Conservation (phyloP, 805 yeast genomes). For the Lachancea cidri region DNA sequence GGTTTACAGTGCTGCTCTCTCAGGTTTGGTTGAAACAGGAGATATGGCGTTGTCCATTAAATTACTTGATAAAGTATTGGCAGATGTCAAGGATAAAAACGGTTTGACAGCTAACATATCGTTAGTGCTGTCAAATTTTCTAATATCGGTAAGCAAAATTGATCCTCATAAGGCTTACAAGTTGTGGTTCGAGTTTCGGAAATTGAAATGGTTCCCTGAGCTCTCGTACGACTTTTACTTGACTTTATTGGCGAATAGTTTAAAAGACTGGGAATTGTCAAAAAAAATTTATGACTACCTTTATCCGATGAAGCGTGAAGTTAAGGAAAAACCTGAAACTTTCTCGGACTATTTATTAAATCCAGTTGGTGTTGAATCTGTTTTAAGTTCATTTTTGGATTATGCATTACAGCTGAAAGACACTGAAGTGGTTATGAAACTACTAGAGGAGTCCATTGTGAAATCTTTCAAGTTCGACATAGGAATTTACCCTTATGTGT, state of each 20-base stretch:
- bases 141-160: conserved; percentile 35
- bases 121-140: conserved; percentile 40
- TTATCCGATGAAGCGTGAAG: conserved; percentile 30
- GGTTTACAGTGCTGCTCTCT: conserved; percentile 48
- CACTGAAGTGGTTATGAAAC: conserved; percentile 32
- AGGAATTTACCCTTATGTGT: conserved; percentile 31
- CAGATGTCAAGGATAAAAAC: conserved; percentile 37
- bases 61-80: conserved; percentile 50
- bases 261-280: conserved; percentile 31
- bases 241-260: conserved; percentile 32
- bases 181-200: conserved; percentile 35
- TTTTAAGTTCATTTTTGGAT: conserved; percentile 23
- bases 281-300: conserved; percentile 36
- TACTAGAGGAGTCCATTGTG: conserved; percentile 37
- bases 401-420: conserved; percentile 29
- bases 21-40: conserved; percentile 47
- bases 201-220: conserved; percentile 38
- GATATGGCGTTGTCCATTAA: conserved; percentile 48
- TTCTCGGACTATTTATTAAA: conserved; percentile 21
- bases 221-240: conserved; percentile 37
- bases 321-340: conserved; percentile 7
- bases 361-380: conserved; percentile 23
- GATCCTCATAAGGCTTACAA: conserved; percentile 33
- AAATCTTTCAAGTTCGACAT: conserved; percentile 31
- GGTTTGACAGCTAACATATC: conserved; percentile 35